Conservation (phyloP, 768 basidiomycete genomes). For the Exsudoporus frostii region DNA sequence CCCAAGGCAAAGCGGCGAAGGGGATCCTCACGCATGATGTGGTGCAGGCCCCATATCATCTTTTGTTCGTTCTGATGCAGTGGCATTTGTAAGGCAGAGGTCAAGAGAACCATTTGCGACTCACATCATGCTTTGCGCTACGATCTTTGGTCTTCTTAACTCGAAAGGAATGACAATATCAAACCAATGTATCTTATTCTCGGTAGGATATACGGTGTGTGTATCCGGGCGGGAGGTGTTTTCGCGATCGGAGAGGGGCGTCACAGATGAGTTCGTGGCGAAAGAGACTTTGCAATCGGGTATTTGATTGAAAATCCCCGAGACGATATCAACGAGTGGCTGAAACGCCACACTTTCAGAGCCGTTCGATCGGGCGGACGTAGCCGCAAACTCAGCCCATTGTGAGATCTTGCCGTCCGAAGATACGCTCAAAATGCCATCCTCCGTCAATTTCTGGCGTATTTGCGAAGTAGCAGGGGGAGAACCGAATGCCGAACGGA, state of each 20-base stretch:
- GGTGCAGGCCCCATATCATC: constrained; percentile 26
- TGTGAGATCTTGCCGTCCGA: background rate
- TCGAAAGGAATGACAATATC: constrained; percentile 9
- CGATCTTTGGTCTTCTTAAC: background rate
- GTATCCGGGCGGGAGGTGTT: constrained; percentile 10
- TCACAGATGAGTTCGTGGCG: background rate
- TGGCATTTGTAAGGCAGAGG: background rate
- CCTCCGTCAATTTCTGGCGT: background rate
- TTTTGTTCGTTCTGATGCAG: constrained; percentile 14
- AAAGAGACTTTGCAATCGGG: background rate
- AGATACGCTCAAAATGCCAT: background rate
- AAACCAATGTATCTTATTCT: background rate
- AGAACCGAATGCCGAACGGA: background rate
- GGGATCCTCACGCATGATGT: constrained; percentile 29
- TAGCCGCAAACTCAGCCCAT: background rate
- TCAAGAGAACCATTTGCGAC: background rate
- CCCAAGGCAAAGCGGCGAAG: constrained; percentile 19
- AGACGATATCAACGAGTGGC: background rate
- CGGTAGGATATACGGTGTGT: background rate
- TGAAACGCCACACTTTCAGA: background rate
- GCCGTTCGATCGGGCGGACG: background rate
- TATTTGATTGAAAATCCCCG: background rate
- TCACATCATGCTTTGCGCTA: background rate
- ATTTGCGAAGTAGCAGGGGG: background rate
- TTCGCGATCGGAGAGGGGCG: background rate